These are phyloP conservation scores for Fusarium napiforme DNA, from an alignment of 2,329 filamentous ascomycete species.

Conservation along the genomic window DNA sequence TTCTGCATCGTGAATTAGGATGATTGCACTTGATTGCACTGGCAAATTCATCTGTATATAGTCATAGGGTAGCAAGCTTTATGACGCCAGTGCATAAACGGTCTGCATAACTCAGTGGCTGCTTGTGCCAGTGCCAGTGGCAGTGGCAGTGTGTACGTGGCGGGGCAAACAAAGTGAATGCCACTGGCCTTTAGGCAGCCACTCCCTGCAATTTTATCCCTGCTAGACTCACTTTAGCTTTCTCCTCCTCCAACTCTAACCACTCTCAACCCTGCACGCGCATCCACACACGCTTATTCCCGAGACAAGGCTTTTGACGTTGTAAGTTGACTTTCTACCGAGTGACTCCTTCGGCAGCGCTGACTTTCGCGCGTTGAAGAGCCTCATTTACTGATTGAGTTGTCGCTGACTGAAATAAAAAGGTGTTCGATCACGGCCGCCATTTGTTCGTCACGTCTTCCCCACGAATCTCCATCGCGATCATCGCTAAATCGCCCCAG, in stretches of 20 bases:
- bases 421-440: accelerated
- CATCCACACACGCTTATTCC: background rate
- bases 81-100: background rate
- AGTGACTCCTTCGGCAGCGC: background rate
- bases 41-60: too few species aligned
- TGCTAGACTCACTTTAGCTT: background rate
- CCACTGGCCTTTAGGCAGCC: background rate
- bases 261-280: background rate
- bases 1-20: accelerated
- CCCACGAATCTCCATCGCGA: background rate
- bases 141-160: background rate
- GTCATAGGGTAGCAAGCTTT: background rate
- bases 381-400: background rate
- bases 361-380: background rate
- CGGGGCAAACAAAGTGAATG: background rate
- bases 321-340: background rate
- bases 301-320: background rate
- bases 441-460: background rate
- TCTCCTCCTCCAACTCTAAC: background rate
- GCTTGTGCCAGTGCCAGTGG: background rate
- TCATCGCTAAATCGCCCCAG: background rate
- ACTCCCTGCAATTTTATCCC: background rate
- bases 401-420: accelerated
- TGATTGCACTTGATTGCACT: background rate
- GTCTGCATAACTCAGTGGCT: accelerated